Percentiles rank a stretch among this genome's conserved stretches.
phyloP scores from a whole-genome alignment of 2,329 filamentous ascomycete genomes.

The Dactylellina sp. region DNA sequence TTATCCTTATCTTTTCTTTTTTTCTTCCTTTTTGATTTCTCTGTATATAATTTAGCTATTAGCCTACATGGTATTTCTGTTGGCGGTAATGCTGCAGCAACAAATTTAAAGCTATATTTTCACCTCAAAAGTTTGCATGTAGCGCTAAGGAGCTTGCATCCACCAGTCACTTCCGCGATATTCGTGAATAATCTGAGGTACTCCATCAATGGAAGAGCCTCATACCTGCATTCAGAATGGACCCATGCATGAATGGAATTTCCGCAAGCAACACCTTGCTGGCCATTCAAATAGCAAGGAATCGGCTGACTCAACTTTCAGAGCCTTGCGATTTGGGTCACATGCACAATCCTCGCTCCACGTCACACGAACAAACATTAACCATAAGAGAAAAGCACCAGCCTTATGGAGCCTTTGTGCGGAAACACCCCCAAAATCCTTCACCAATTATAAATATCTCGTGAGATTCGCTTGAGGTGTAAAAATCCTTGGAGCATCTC shows the following conservation, averaged over 20 bases:
- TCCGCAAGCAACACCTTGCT: background rate
- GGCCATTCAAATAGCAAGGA: background rate
- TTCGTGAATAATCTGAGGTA: too few species aligned
- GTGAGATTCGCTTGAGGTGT: background rate
- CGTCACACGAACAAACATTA: background rate
- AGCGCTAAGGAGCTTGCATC: too few species aligned
- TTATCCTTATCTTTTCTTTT: too few species aligned
- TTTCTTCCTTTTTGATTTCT: too few species aligned
- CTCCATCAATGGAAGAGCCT: too few species aligned
- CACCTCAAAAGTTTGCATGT: too few species aligned
- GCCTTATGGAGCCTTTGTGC: constrained; percentile 12
- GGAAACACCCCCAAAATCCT: background rate
- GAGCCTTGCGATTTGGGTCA: background rate
- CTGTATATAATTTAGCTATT: too few species aligned
- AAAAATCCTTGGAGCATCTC: background rate
- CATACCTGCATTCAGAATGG: too few species aligned
- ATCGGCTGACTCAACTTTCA: constrained; percentile 7
- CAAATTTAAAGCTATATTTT: too few species aligned
- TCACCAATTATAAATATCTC: background rate
- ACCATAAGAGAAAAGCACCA: background rate
- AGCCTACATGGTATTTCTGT: too few species aligned
- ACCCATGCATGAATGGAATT: background rate
- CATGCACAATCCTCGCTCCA: constrained; percentile 10
- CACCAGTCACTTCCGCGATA: too few species aligned
- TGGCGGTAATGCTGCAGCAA: too few species aligned